Base-by-base conservation (phyloP, 345 rosid genomes). In the Theobroma cacao region DNA sequence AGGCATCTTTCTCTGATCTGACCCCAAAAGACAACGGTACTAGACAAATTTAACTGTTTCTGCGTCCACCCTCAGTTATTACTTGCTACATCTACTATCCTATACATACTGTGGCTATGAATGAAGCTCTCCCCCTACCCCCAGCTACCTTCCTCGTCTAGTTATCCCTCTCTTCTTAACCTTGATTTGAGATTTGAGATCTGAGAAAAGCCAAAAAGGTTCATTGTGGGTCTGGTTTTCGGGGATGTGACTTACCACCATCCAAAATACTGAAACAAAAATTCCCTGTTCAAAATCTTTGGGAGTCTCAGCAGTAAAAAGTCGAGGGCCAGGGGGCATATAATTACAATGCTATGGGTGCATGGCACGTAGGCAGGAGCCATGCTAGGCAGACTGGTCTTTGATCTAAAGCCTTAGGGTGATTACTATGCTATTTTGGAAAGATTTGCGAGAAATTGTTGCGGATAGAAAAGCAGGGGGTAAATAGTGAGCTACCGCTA, bases 41-140 rank as follows among this genome's bases (percentile, higher is more conserved):
- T 36, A 50, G 75, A 71, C 75, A 71, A 31, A 30, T 31, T 31
- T 31, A 50, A 71, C 75, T 71, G 75, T 71, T 71, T 71, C 60
- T 50, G 75, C 75, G n/a, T n/a, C n/a, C n/a, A n/a, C n/a, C 34
- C 34, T 60, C 33, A 1, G 1, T 56, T 13, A 56, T 9, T 0
- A 28, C 66, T 61, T 24, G 8, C 18, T 59, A 59, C 18, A 28
- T 22, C 62, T 56, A 56, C 62, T 24, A 11, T 11, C 61, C 61
- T n/a, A 52, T 18, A 52, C 1, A 52, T 52, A 7, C 6, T 52
- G 24, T 7, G 5, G 24, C 58, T 52, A 52, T 22, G 28, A 55
- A 52, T 22, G 28, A 55, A 56, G 61, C 61, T 24, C 61, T 9
- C 30, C 2, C 38, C 38, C 5, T 36, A n/a, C n/a, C n/a, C n/a